Evolutionary conservation across 139 green algal genomes (phyloP).

Genomic region (Asterochloris sp.): DNA sequence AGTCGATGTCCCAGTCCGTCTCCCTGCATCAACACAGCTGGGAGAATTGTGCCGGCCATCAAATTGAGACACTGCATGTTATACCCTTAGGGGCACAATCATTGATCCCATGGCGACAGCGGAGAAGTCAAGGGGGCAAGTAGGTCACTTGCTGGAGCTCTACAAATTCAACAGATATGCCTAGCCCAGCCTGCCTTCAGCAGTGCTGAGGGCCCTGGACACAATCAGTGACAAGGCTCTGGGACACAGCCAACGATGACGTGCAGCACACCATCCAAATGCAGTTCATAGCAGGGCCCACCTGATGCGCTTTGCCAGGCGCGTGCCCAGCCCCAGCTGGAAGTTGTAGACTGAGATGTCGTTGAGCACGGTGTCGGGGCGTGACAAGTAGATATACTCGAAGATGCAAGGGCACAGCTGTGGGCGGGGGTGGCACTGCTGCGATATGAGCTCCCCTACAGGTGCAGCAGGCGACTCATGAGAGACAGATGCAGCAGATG

Average conservation of each 20-base stretch:
- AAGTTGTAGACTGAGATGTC: conserved; percentile 97
- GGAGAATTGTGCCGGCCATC: not conserved
- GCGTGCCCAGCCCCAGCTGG: conserved; percentile 82
- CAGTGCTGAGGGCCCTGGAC: conserved; percentile 29
- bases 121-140: not conserved
- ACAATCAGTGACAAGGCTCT: too few species aligned
- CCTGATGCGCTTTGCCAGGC: conserved; percentile 74
- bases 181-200: conserved; percentile 88
- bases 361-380: conserved; percentile 90
- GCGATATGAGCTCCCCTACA: conserved; percentile 71
- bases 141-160: conserved; percentile 37
- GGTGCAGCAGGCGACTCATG: not conserved
- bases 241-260: not conserved
- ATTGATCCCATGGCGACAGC: not conserved
- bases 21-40: conserved; percentile 31
- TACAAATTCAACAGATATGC: conserved; percentile 94
- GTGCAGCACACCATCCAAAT: not conserved
- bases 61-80: not conserved
- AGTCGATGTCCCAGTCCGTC: conserved; percentile 86
- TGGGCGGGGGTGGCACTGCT: conserved; percentile 56
- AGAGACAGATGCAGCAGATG: too few species aligned
- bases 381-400: conserved; percentile 99
- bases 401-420: conserved; percentile 93
- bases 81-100: not conserved
- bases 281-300: conserved; percentile 5